Evolutionary conservation across 495 filamentous ascomycete species (phyloP).

Genomic region (Articulospora tetracladia): DNA sequence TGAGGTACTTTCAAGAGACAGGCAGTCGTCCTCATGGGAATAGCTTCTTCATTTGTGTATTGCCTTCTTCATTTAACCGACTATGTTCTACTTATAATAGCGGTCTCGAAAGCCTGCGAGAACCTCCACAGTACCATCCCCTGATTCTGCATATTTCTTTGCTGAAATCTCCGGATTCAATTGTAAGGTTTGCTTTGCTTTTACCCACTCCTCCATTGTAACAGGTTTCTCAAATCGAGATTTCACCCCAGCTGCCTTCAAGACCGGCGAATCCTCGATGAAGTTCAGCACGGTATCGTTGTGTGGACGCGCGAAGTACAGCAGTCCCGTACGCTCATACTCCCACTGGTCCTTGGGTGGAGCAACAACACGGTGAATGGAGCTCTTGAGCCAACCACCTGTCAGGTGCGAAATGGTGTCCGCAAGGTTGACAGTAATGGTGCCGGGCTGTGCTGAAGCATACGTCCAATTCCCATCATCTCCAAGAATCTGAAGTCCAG

Average conservation of each 20-base stretch:
- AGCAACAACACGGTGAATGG: constrained; percentile 48
- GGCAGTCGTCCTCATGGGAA: not conserved
- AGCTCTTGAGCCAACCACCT: constrained; percentile 46
- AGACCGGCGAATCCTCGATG: constrained; percentile 29
- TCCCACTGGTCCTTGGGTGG: constrained; percentile 43
- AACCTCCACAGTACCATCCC: constrained; percentile 16
- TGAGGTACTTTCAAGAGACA: not conserved
- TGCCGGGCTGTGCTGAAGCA: constrained; percentile 42
- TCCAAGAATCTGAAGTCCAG: constrained; percentile 46
- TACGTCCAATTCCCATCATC: constrained; percentile 41
- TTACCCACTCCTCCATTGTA: constrained; percentile 35
- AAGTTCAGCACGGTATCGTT: constrained; percentile 41
- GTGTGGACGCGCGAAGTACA: constrained; percentile 40
- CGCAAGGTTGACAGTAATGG: constrained; percentile 47
- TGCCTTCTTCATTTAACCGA: not conserved
- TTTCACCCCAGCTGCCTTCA: constrained; percentile 21
- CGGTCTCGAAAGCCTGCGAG: constrained; percentile 14
- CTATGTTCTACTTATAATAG: constrained; percentile 4
- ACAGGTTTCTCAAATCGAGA: constrained; percentile 29
- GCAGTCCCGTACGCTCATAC: constrained; percentile 43
- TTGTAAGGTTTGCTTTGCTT: constrained; percentile 34
- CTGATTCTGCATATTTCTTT: constrained; percentile 33
- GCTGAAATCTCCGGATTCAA: constrained; percentile 38
- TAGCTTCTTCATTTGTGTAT: not conserved
- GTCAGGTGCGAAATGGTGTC: constrained; percentile 46